Conservation (phyloP, 306 rosid genomes). For the Lathyrus oleraceus region DNA sequence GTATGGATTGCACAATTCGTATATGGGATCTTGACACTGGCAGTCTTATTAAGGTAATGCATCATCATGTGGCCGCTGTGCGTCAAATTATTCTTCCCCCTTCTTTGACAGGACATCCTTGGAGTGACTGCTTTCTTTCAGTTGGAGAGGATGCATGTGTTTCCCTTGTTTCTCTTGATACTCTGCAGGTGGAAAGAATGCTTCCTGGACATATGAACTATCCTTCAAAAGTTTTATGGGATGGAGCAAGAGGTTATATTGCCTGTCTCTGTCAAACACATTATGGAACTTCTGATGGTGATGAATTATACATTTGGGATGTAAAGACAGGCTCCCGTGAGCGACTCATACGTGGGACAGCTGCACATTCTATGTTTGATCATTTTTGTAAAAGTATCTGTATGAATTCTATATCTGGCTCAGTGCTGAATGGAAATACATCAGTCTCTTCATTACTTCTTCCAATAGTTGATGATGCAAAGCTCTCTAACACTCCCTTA, state of each 20-base stretch:
- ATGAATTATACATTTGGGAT: slow-evolving; percentile 86
- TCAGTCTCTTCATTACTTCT: slow-evolving; percentile 82
- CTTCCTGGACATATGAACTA: slow-evolving; percentile 86
- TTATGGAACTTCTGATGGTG: slow-evolving; percentile 70
- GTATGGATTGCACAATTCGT: slow-evolving; percentile 85
- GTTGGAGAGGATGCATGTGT: slow-evolving; percentile 96
- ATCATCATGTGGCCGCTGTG: slow-evolving; percentile 93
- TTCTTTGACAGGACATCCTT: slow-evolving; percentile 61
- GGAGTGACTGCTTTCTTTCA: slow-evolving; percentile 91
- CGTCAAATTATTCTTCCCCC: slow-evolving; percentile 89
- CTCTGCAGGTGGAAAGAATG: slow-evolving; percentile 87
- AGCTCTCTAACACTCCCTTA: slow-evolving; percentile 50
- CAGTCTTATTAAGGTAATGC: slow-evolving; percentile 70
- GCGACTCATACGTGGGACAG: slow-evolving; percentile 81
- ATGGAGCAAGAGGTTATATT: slow-evolving; percentile 83
- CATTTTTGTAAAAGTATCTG: slow-evolving; percentile 81
- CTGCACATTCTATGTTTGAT: slow-evolving; percentile 91
- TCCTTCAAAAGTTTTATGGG: slow-evolving; percentile 96
- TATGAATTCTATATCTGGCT: slow-evolving; percentile 66
- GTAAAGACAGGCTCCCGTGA: slow-evolving; percentile 89
- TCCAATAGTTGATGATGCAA: slow-evolving; percentile 74
- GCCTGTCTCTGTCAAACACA: slow-evolving; percentile 74
- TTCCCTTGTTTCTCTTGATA: slow-evolving; percentile 83
- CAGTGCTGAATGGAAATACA: slow-evolving; percentile 77
- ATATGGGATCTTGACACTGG: slow-evolving; percentile 87